These are phyloP conservation scores for Cryptococcus sp. DNA, from an alignment of 1,284 basidiomycete genomes.

Conservation along the genomic window DNA sequence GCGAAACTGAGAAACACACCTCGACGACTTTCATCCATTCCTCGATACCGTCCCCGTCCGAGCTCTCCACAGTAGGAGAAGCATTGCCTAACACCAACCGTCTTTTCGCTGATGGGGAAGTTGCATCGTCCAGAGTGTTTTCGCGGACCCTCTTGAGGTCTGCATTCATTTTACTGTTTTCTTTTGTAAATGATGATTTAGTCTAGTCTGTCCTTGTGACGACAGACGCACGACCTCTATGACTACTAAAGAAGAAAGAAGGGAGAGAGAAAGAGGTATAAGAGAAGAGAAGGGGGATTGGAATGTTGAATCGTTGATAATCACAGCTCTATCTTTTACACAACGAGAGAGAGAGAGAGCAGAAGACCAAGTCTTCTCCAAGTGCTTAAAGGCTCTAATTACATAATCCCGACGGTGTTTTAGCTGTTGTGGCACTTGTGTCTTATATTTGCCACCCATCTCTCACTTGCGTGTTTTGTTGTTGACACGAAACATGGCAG, in stretches of 20 bases:
- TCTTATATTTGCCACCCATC: too few relatives aligned
- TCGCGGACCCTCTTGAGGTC: conserved; percentile 51
- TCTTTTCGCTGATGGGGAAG: conserved; percentile 36
- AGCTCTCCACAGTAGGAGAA: conserved; percentile 11
- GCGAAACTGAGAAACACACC: conserved; percentile 18
- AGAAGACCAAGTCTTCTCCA: conserved; percentile 20
- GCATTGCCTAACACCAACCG: conserved; percentile 29
- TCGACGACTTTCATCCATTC: conserved; percentile 50
- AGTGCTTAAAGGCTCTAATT: conserved; percentile 1
- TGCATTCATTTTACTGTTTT: conserved; percentile 40
- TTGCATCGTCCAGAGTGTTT: conserved; percentile 33
- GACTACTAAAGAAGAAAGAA: background rate
- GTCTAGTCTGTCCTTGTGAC: too few relatives aligned
- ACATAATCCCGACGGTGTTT: too few relatives aligned
- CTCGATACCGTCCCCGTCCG: conserved; percentile 39
- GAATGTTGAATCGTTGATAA: background rate
- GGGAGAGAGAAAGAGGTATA: background rate
- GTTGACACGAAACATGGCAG: too few relatives aligned
- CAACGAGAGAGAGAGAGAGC: conserved; percentile 7
- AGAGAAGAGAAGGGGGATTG: background rate
- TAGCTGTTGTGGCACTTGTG: too few relatives aligned
- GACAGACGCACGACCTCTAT: too few relatives aligned
- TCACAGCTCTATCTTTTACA: too few relatives aligned
- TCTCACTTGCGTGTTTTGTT: too few relatives aligned
- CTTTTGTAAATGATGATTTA: background rate